phyloP scores from a whole-genome alignment of 2,329 filamentous ascomycete genomes.

The Alternaria arborescens region DNA sequence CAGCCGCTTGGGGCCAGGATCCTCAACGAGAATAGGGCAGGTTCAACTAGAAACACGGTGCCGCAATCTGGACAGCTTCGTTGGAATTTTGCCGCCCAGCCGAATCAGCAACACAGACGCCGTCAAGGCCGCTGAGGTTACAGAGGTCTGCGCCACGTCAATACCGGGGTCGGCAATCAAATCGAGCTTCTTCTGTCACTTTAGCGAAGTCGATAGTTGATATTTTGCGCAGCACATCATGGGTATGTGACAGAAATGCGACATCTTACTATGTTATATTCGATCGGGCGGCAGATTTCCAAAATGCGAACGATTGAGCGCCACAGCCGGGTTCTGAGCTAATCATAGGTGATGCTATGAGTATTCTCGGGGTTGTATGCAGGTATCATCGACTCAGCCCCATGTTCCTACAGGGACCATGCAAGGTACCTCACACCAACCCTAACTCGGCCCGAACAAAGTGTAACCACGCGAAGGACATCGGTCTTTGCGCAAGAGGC shows the following conservation, averaged over 20 bases:
- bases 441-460: slow-evolving; percentile 33
- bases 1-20: slow-evolving; percentile 10
- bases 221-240: slow-evolving; percentile 9
- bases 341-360: slow-evolving; percentile 43
- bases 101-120: background rate
- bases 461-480: slow-evolving; percentile 23
- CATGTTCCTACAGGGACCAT: slow-evolving; percentile 31
- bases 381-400: slow-evolving; percentile 39
- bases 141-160: slow-evolving; percentile 10
- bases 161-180: slow-evolving; percentile 2
- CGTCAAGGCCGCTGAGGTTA: background rate
- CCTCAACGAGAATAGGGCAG: slow-evolving; percentile 1
- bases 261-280: slow-evolving; percentile 5
- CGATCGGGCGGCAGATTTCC: slow-evolving; percentile 1
- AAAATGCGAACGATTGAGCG: slow-evolving; percentile 21
- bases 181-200: slow-evolving; percentile 3
- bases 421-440: slow-evolving; percentile 25
- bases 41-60: slow-evolving; percentile 3
- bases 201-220: slow-evolving; percentile 6
- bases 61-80: slow-evolving; percentile 6
- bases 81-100: slow-evolving; percentile 3
- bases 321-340: slow-evolving; percentile 25
- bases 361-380: slow-evolving; percentile 39
- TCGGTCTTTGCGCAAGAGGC: slow-evolving; percentile 35
- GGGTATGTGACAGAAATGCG: slow-evolving; percentile 10